Percentiles rank a stretch among this genome's conserved stretches.
These are phyloP conservation scores for Fragaria ananassa DNA, from an alignment of 306 rosid species.

Conservation along the genomic window DNA sequence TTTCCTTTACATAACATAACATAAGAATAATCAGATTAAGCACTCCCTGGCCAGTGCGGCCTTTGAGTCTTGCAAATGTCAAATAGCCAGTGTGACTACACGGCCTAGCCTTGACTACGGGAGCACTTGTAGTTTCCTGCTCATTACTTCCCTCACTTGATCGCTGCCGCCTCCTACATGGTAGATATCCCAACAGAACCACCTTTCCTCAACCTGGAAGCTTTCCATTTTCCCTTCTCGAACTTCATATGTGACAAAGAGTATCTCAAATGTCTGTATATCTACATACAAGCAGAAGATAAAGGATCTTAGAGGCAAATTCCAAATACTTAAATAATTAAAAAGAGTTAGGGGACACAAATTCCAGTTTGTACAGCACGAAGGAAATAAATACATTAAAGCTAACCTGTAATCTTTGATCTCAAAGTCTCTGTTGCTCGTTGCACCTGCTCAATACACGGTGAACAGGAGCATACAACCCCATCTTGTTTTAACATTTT, in stretches of 20 bases:
- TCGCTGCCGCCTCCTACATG: no score
- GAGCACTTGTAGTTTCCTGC: no score
- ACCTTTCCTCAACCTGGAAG: slow-evolving; percentile 16
- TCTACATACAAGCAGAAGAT: slow-evolving; percentile 38
- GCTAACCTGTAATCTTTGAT: no score
- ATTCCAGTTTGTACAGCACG: background rate
- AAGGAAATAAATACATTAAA: background rate
- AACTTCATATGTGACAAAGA: slow-evolving; percentile 67
- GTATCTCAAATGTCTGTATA: slow-evolving; percentile 83
- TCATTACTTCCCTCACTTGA: no score
- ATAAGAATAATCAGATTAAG: background rate
- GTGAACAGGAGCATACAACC: slow-evolving; percentile 59
- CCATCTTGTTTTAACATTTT: slow-evolving; percentile 72
- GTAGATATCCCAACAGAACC: slow-evolving; percentile 41
- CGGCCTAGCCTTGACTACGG: slow-evolving; percentile 38
- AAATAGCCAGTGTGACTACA: slow-evolving; percentile 86
- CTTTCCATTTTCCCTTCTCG: slow-evolving; percentile 49
- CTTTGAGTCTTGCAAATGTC: slow-evolving; percentile 74
- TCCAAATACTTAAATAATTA: no score
- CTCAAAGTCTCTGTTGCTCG: no score
- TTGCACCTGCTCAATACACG: no score
- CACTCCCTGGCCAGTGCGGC: slow-evolving; percentile 10
- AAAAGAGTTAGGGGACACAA: background rate
- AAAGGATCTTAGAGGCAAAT: background rate
- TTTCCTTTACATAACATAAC: background rate